Conservation (phyloP, 768 basidiomycete species). For the Pleurotus salmoneostramineus region DNA sequence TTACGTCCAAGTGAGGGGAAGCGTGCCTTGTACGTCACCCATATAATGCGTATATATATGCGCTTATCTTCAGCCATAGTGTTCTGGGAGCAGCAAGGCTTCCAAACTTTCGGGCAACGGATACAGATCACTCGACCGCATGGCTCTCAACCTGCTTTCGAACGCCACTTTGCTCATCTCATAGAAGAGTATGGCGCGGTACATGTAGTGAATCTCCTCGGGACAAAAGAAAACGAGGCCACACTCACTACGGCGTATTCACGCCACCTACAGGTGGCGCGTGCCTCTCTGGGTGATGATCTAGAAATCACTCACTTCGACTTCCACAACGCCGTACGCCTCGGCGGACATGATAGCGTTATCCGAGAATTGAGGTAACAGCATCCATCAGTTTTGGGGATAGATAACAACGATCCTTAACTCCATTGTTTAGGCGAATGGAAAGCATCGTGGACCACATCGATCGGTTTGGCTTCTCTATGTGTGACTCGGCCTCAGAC, state of each 20-base stretch:
- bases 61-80: constrained; percentile 42
- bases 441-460: constrained; percentile 57
- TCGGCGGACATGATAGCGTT: constrained; percentile 86
- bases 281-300: constrained; percentile 57
- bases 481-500: constrained; percentile 62
- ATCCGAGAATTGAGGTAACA: constrained; percentile 64
- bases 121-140: constrained; percentile 95
- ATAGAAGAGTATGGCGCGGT: constrained; percentile 81
- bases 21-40: constrained; percentile 79
- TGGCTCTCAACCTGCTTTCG: constrained; percentile 95
- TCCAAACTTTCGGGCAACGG: constrained; percentile 90
- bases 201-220: constrained; percentile 90
- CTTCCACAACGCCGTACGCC: constrained; percentile 81
- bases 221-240: constrained; percentile 89
- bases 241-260: constrained; percentile 79
- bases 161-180: constrained; percentile 86
- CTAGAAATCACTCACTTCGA: constrained; percentile 88
- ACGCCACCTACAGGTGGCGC: constrained; percentile 70
- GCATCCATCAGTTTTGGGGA: background rate
- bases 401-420: too few species aligned
- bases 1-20: constrained; percentile 92
- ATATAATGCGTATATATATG: constrained; percentile 12
- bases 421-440: constrained; percentile 40
- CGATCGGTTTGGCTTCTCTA: constrained; percentile 83
- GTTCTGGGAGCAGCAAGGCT: constrained; percentile 98